Percentiles rank a stretch among this genome's conserved stretches.
Evolutionary conservation across 495 filamentous ascomycete species (phyloP).

Genomic region (Penicillium canescens): DNA sequence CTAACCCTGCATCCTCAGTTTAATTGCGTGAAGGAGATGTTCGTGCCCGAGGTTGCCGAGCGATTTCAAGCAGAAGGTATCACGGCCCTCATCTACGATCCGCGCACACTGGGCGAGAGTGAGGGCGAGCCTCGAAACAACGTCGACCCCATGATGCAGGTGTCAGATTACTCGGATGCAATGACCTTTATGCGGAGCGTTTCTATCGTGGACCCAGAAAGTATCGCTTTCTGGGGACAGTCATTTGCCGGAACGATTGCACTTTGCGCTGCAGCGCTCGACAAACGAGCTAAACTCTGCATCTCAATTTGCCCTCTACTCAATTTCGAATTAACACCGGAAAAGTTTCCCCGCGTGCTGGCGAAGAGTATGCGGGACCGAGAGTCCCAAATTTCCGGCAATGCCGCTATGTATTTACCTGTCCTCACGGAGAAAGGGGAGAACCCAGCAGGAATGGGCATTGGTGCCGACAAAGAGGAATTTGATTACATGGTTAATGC

Average conservation of each 20-base stretch:
- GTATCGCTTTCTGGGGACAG: slow-evolving; percentile 43
- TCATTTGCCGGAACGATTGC: slow-evolving; percentile 31
- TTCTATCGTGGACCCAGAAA: slow-evolving; percentile 26
- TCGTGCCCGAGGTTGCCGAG: slow-evolving; percentile 34
- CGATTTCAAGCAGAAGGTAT: slow-evolving; percentile 36
- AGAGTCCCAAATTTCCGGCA: slow-evolving; percentile 20
- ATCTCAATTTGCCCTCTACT: slow-evolving; percentile 27
- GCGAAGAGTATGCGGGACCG: slow-evolving; percentile 24
- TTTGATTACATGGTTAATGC: background rate
- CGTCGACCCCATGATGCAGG: slow-evolving; percentile 33
- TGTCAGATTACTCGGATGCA: slow-evolving; percentile 40
- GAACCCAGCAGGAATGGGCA: slow-evolving; percentile 27
- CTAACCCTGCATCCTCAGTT: slow-evolving; percentile 29
- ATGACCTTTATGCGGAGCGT: slow-evolving; percentile 28
- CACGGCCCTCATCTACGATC: slow-evolving; percentile 44
- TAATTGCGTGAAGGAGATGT: slow-evolving; percentile 44
- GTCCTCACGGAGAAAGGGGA: slow-evolving; percentile 34
- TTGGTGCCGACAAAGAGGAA: background rate
- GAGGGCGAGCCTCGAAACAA: slow-evolving; percentile 46
- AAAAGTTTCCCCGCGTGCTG: slow-evolving; percentile 8
- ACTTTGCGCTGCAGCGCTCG: slow-evolving; percentile 24
- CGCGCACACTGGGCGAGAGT: slow-evolving; percentile 36
- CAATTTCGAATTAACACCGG: background rate
- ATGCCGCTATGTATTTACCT: slow-evolving; percentile 17
- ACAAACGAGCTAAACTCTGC: slow-evolving; percentile 24